Percentiles rank a stretch among this genome's conserved stretches.
Evolutionary conservation across 495 filamentous ascomycete genomes (phyloP).

Genomic region (Xylaria sp.): DNA sequence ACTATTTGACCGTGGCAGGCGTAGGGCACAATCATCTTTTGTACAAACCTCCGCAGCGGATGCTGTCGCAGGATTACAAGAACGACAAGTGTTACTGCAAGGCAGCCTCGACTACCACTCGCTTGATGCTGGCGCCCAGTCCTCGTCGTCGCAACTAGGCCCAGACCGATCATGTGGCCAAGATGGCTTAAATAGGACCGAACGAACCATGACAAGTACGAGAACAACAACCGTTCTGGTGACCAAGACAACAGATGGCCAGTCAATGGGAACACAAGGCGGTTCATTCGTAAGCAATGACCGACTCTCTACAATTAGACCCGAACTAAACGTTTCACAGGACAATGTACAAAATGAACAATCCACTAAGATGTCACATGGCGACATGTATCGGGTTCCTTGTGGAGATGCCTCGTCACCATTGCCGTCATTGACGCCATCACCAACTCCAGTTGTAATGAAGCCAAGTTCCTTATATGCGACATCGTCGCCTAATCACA

Average conservation of each 20-base stretch:
- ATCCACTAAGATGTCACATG: background rate
- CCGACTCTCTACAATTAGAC: background rate
- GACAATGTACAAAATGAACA: background rate
- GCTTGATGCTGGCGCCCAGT: background rate
- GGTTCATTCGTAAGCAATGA: slow-evolving; percentile 12
- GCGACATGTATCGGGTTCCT: background rate
- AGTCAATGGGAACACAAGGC: background rate
- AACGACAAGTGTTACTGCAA: background rate
- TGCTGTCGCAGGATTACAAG: background rate
- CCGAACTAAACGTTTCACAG: slow-evolving; percentile 3
- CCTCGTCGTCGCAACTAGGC: background rate
- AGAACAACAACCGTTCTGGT: background rate
- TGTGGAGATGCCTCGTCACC: background rate
- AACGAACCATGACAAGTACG: background rate
- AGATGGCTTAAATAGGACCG: background rate
- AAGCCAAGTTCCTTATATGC: background rate
- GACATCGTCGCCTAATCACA: background rate
- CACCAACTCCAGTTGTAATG: background rate
- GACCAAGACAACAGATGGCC: background rate
- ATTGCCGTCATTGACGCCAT: background rate
- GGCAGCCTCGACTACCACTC: background rate
- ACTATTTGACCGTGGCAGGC: background rate
- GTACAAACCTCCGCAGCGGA: background rate
- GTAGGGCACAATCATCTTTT: slow-evolving; percentile 7
- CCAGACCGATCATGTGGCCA: slow-evolving; percentile 1